Evolutionary conservation across 176 grass and related monocot species (phyloP).

Genomic region (Raddia distichophylla): DNA sequence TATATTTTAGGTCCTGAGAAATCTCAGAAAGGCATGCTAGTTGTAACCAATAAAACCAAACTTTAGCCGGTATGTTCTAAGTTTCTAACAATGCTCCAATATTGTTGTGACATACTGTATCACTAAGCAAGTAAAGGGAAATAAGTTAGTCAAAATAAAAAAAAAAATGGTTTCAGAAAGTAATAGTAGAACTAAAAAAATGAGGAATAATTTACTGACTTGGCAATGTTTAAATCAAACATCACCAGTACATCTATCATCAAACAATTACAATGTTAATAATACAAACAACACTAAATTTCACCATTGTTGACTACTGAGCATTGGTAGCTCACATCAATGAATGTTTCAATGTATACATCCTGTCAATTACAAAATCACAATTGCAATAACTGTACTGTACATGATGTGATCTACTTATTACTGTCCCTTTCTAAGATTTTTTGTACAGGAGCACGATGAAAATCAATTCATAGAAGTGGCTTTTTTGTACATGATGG

Average conservation of each 20-base stretch:
- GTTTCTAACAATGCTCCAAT: not conserved
- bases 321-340: not conserved
- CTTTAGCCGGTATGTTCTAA: not conserved
- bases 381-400: not conserved
- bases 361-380: conserved; percentile 19
- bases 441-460: not conserved
- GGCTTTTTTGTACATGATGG: not conserved
- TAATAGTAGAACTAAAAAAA: not conserved
- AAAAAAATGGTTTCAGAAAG: not conserved
- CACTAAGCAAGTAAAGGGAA: not conserved
- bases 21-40: not conserved
- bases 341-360: not conserved
- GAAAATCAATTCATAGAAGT: not conserved
- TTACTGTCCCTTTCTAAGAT: not conserved
- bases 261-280: not conserved
- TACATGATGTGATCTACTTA: not conserved
- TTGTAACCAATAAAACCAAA: conserved; percentile 9
- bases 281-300: not conserved
- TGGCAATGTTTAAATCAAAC: not conserved
- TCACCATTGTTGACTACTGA: not conserved
- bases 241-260: not conserved
- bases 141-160: not conserved
- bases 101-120: not conserved
- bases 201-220: not conserved
- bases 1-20: conserved; percentile 7